Evolutionary conservation across 2,329 filamentous ascomycete species (phyloP), one percentile per base, ranked within the genome.

Genomic region (Fusarium nurragi): DNA sequence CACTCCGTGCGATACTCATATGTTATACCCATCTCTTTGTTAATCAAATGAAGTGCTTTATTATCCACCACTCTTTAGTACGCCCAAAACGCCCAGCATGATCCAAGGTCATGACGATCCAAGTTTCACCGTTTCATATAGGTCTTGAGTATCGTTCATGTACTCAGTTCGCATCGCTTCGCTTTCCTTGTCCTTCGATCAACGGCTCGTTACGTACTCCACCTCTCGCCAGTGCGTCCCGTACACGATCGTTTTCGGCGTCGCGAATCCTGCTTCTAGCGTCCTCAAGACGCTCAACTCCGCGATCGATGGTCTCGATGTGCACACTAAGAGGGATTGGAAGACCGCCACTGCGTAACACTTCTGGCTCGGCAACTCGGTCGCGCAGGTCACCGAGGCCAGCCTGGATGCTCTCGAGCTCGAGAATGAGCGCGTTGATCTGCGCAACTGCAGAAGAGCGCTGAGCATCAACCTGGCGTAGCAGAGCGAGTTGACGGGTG

Each of bases 351-450:
- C 80, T 83, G 3, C 83, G 83, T 12, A 88, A 70, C 11, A 90
- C 75, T 64, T 88, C 88, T 0, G 91, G 90, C 54, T 85, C 83
- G 1, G 86, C 87, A 11, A 94, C 89, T 7, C 89, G 80, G 59
- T 93, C 90, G 21, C 90, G 81, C 67, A 96, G 75, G 69, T 93
- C 90, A 65, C 89, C 87, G 13, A 96, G 78, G 40, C 88, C 87
- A 3, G 87, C 84, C 67, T 88, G 85, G 61, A 95, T 94, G 53
- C 86, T 86, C 75, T 92, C 86, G 32, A 95, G 81, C 70, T 93
- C 91, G 38, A 92, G 78, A 16, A 95, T 80, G 1, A 93, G 88
- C 3, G 83, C 83, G 16, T 80, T 84, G n/a, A 96, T 86, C 73
- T 93, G 91, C 16, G 80, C 80, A 51, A 89, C 86, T 1, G 91